These are phyloP conservation scores for Odontarrhena argentea DNA, from an alignment of 345 rosid genomes.

Conservation along the genomic window DNA sequence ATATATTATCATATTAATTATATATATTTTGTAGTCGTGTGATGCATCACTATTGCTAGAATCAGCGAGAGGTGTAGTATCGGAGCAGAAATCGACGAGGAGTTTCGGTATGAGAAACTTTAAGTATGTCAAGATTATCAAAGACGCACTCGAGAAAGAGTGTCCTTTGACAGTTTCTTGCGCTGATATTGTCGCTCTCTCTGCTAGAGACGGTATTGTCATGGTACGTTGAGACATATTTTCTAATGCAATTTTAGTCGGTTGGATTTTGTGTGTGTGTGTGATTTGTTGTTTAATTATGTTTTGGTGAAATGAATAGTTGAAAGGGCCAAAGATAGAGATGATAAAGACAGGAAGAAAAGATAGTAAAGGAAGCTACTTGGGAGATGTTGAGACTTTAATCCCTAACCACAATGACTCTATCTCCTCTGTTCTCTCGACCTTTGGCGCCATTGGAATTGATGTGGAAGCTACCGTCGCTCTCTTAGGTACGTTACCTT, in stretches of 20 bases:
- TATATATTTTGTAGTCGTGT: conserved; percentile 52
- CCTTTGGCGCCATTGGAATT: conserved; percentile 60
- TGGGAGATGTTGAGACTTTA: conserved; percentile 40
- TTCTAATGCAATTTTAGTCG: neutral
- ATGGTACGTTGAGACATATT: conserved; percentile 47
- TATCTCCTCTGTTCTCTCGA: conserved; percentile 58
- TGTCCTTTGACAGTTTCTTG: conserved; percentile 84
- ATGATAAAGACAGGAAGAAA: conserved; percentile 70
- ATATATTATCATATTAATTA: neutral
- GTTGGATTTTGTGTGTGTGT: neutral
- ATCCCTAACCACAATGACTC: conserved; percentile 78
- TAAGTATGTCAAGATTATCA: conserved; percentile 70
- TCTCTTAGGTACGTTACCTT: conserved; percentile 51
- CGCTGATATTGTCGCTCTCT: conserved; percentile 77
- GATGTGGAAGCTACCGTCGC: conserved; percentile 74
- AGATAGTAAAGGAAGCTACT: conserved; percentile 67
- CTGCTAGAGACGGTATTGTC: conserved; percentile 79
- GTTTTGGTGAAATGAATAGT: conserved; percentile 37
- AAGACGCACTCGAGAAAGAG: conserved; percentile 72
- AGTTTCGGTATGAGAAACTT: conserved; percentile 95
- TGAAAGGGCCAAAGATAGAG: conserved; percentile 81
- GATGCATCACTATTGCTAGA: conserved; percentile 79
- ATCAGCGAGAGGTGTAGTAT: conserved; percentile 51
- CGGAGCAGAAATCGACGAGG: conserved; percentile 59
- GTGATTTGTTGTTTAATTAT: neutral